phyloP scores from a whole-genome alignment of 208 protist species.

The Hexamita inflata region DNA sequence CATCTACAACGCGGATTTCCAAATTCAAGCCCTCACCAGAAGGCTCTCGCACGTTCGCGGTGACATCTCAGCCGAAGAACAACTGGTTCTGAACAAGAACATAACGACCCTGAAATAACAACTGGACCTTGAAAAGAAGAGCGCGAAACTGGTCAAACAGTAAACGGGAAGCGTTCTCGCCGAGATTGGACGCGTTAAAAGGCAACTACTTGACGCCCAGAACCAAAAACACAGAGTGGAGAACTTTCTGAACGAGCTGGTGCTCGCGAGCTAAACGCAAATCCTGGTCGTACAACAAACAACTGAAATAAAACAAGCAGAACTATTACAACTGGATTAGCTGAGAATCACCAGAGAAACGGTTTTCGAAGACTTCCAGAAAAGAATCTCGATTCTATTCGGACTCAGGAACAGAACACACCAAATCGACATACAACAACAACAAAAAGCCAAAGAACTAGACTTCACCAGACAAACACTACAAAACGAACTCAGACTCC shows the following conservation, averaged over 20 bases:
- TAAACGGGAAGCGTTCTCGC: constrained; percentile 1
- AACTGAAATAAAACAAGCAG: not conserved
- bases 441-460: not conserved
- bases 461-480: not conserved
- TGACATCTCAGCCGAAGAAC: constrained; percentile 18
- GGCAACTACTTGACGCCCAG: not conserved
- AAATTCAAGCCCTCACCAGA: constrained; percentile 12
- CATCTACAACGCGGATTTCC: constrained; percentile 25
- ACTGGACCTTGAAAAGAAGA: not conserved
- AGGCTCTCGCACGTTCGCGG: constrained; percentile 1
- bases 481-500: not conserved
- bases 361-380: not conserved
- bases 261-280: not conserved
- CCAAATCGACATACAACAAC: not conserved
- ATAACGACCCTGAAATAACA: not conserved
- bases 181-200: constrained; percentile 8
- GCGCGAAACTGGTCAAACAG: constrained; percentile 17
- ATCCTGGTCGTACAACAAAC: not conserved
- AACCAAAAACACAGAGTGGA: not conserved
- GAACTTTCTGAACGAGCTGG: not conserved
- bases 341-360: constrained; percentile 7
- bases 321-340: not conserved
- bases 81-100: constrained; percentile 8
- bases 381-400: not conserved
- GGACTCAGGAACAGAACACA: constrained; percentile 9